Percentiles rank a stretch among this genome's conserved stretches.
phyloP scores from a whole-genome alignment of 768 basidiomycete species.

The Psilocybe cyanescens region DNA sequence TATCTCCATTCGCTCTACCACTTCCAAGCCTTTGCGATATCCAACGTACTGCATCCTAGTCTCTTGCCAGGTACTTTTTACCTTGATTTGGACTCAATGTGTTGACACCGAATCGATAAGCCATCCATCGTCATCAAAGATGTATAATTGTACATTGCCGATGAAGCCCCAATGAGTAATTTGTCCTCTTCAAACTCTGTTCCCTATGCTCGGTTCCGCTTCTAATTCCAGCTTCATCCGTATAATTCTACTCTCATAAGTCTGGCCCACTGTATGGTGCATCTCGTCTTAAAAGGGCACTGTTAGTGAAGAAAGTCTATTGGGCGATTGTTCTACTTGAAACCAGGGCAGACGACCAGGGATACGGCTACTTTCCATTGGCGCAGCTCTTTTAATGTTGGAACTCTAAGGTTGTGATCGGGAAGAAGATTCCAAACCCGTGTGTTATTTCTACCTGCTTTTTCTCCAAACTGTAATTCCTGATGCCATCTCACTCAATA shows the following conservation, averaged over 20 bases:
- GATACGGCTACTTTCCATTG: background rate
- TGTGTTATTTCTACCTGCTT: background rate
- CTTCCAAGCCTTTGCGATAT: background rate
- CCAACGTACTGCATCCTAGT: background rate
- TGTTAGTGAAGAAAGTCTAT: background rate
- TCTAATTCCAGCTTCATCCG: background rate
- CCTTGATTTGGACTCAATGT: background rate
- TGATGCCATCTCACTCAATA: background rate
- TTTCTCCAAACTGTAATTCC: background rate
- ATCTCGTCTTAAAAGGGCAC: background rate
- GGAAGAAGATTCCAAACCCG: background rate
- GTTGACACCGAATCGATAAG: conserved; percentile 12
- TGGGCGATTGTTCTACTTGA: background rate
- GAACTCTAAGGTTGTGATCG: conserved; percentile 1
- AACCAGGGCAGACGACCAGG: background rate
- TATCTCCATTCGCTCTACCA: conserved; percentile 7
- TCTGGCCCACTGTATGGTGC: background rate
- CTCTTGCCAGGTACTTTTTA: background rate
- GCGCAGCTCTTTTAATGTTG: background rate
- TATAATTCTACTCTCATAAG: background rate
- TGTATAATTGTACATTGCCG: background rate
- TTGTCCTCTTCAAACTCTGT: conserved; percentile 2
- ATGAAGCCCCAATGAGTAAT: background rate
- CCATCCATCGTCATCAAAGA: background rate
- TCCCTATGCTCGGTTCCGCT: conserved; percentile 15